Evolutionary conservation across 805 yeast species (phyloP), one percentile per base, ranked within the genome.

Genomic region (Yamadazyma phyllophila): DNA sequence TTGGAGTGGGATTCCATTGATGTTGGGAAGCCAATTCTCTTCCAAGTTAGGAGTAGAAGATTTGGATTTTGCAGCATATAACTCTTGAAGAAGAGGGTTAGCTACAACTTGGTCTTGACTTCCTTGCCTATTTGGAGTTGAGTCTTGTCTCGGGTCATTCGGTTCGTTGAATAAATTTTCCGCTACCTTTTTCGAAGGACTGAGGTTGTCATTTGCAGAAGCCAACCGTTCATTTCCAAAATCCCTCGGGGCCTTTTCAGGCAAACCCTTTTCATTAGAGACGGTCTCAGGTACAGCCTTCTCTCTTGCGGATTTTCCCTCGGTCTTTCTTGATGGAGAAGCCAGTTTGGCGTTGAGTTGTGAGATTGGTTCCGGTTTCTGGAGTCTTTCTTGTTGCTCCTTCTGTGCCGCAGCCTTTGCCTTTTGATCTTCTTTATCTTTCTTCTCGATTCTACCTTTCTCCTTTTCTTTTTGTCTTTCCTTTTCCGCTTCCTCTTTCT

Each of bases 401-500:
- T 38, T 26, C 36, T 37, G 30, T 24, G 43, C 46, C 43, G 26
- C 36, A 7, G 39, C 48, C 32, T 41, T 49, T 46, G 9, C 41
- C 36, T 41, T 54, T 50, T 33, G 53, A 56, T 42, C 53, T 57
- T 37, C 49, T 56, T 63, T 46, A 61, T 62, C 41, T 53, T 52
- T 42, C 45, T 49, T 48, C 47, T 54, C 20, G 59, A 48, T 40
- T 60, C 63, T 47, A 60, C 66, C 26, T 43, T 48, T 32, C 55
- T 55, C 49, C 54, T 61, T 41, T 51, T 54, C 33, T 59, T 50
- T 44, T 58, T 67, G 39, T 62, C 63, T 43, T 60, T 59, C 39
- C 54, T 24, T 39, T 47, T 60, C 65, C 33, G 59, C 63, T 37
- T 60, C 64, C 47, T 60, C 67, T 51, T 56, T 58, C 48, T 61